Evolutionary conservation across 148 eudicot species (phyloP), one percentile per base, ranked within the genome.

Genomic region (Cornus suecica): DNA sequence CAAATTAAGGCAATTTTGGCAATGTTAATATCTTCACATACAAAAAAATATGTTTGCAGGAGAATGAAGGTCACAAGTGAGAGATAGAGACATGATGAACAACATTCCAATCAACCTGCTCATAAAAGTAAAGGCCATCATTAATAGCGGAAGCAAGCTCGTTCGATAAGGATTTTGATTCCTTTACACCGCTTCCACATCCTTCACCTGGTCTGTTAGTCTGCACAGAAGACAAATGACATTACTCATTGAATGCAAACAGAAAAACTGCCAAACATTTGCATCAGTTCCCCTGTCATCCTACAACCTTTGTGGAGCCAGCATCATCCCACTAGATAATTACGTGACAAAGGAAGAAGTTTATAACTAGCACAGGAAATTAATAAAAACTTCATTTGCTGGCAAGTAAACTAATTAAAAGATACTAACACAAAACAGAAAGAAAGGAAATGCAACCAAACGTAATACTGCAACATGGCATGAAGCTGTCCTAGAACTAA

Each of bases 131-230:
- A 76, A 94, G 96, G 71, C 96, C 96, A 31, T 94, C 99, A 70
- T 92, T 92, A 79, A 95, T 89, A 64, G 89, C 86, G 73, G 92
- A 89, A 79, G 97, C 99, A 74, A 85, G 91, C 91, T 92, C 99
- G 65, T 78, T 84, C 22, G 97, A 83, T 54, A 90, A 81, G 64
- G 84, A 71, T 74, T 92, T 85, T 25, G 92, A 72, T 69, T 84
- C 87, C 71, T 82, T 83, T 48, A 73, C 72, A 67, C 78, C 84
- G 72, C 74, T 65, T 71, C 84, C 82, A 66, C 80, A 70, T 78
- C 80, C 81, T 75, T 79, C 86, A 78, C 77, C 70, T 24, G 62
- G 74, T 34, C 83, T 76, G 61, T 69, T 82, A 82, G 88, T 89
- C 97, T 95, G 91, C 83, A 83, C 20, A 64, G 69, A 31, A 65